Evolutionary conservation across 1,284 basidiomycete species (phyloP).

Genomic region (Microbotryum saponariae): DNA sequence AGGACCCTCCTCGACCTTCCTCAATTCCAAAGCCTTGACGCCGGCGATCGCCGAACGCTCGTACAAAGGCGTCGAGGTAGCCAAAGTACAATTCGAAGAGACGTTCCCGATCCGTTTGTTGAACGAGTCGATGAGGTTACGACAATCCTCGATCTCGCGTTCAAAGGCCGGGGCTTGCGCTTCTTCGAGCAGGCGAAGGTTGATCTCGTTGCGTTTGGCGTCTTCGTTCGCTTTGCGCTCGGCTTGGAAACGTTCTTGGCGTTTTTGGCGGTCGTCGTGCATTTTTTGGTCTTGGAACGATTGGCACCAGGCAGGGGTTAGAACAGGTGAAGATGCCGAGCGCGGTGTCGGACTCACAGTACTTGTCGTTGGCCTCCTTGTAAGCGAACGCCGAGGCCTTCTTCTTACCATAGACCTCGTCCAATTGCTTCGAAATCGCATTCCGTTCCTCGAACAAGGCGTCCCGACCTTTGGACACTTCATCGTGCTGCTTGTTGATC

Average conservation of each 20-base stretch:
- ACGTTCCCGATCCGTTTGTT: conserved; percentile 48
- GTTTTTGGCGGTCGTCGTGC: conserved; percentile 60
- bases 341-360: conserved; percentile 28
- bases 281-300: conserved; percentile 40
- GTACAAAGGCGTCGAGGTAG: conserved; percentile 32
- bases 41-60: conserved; percentile 33
- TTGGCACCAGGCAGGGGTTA: no score
- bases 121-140: conserved; percentile 85
- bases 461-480: conserved; percentile 68
- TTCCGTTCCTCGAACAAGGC: conserved; percentile 86
- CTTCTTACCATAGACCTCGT: conserved; percentile 67
- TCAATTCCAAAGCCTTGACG: conserved; percentile 71
- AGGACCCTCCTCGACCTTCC: conserved; percentile 67
- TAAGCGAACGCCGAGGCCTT: conserved; percentile 63
- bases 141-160: conserved; percentile 91
- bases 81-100: conserved; percentile 41
- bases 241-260: conserved; percentile 67
- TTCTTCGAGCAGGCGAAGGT: conserved; percentile 77
- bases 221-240: conserved; percentile 79
- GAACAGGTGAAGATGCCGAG: background rate
- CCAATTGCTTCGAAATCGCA: conserved; percentile 44
- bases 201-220: conserved; percentile 71
- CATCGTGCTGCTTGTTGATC: conserved; percentile 78
- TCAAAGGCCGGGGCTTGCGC: conserved; percentile 86
- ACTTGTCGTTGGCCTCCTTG: conserved; percentile 69